Base-by-base conservation (phyloP, 805 yeast species). In the Candida sonorensis region DNA sequence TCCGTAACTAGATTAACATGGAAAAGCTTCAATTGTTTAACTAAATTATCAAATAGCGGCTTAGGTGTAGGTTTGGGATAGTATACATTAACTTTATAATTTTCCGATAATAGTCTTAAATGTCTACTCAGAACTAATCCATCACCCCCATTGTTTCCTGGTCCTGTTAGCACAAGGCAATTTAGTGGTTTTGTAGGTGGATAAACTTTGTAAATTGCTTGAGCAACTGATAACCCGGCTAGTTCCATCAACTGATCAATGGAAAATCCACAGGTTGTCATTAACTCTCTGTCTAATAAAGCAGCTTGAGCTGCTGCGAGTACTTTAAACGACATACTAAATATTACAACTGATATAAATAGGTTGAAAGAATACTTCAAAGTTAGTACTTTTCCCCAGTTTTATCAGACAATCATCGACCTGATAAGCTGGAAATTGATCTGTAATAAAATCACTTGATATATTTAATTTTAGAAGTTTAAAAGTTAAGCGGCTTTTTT, bases 101-200 rank as follows among this genome's bases (percentile, higher is more conserved):
- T 92, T 23, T 7, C 7, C 11, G 23, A 22, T 66, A 92, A 76
- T 10, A 87, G 59, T 43, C 75, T 74, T 41, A 92, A 62, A 53
- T 92, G 98, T 26, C 98, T 68, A 2, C 97, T 95, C 18, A 96
- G 94, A 2, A 92, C 98, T 10, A 92, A 62, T 0, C 97, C 98
- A 59, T 92, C 98, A 2, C 97, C 98, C 2, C 95, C 90, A 51
- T 92, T 92, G 51, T 92, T 92, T 2, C 98, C 98, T 0, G 97
- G 97, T 0, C 98, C 98, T 9, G 80, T 86, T 5, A 92, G 63
- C 2, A 92, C 70, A 26, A 88, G 60, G 2, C 87, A 78, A 9
- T 56, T 61, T 23, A 62, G 56, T 17, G 17, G 19, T 6, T 21
- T 15, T n/a, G 7, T n/a, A 8, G 77, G 77, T 2, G 94, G 94